A percentile compares a stretch with the other conserved stretches of the same genome.
Conservation (phyloP, 805 yeast species). For the Lipomyces japonicus region DNA sequence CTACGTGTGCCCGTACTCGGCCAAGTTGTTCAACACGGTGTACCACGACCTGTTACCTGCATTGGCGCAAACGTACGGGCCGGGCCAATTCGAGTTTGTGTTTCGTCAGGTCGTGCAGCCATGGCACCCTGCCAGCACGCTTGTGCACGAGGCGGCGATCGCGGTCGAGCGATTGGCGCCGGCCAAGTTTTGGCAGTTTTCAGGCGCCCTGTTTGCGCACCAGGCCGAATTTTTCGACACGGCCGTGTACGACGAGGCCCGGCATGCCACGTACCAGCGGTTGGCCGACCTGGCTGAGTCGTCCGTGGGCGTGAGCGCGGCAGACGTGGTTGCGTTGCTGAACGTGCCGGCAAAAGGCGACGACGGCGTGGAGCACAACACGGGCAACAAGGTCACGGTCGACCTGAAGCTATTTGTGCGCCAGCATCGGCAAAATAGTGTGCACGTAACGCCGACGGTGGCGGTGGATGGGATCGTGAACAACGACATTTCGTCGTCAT, state of each 20-base stretch:
- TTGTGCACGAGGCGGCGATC: conserved; percentile 66
- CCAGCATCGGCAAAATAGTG: conserved; percentile 69
- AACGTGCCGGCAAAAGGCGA: conserved; percentile 37
- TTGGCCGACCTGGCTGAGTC: conserved; percentile 47
- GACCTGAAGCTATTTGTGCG: conserved; percentile 73
- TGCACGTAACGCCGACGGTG: conserved; percentile 84
- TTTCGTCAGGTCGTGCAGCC: conserved; percentile 80
- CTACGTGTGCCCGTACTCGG: conserved; percentile 74
- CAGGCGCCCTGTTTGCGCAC: conserved; percentile 53
- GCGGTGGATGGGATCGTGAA: conserved; percentile 63
- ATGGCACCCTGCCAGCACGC: conserved; percentile 77
- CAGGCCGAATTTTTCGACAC: conserved; percentile 59
- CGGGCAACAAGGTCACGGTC: conserved; percentile 54
- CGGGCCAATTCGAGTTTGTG: conserved; percentile 52
- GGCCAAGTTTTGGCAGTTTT: conserved; percentile 53
- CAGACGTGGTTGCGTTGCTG: conserved; percentile 38
- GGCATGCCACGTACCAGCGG: conserved; percentile 53
- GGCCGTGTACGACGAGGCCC: conserved; percentile 50
- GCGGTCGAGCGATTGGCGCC: conserved; percentile 60
- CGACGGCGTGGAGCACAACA: conserved; percentile 43
- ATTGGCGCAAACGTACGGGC: conserved; percentile 45
- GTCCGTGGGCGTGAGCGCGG: conserved; percentile 41
- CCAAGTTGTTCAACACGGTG: conserved; percentile 58
- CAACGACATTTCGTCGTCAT: conserved; percentile 58
- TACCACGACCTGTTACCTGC: conserved; percentile 52